These are phyloP conservation scores for Septoria linicola DNA, from an alignment of 2,329 filamentous ascomycete species.

Conservation along the genomic window DNA sequence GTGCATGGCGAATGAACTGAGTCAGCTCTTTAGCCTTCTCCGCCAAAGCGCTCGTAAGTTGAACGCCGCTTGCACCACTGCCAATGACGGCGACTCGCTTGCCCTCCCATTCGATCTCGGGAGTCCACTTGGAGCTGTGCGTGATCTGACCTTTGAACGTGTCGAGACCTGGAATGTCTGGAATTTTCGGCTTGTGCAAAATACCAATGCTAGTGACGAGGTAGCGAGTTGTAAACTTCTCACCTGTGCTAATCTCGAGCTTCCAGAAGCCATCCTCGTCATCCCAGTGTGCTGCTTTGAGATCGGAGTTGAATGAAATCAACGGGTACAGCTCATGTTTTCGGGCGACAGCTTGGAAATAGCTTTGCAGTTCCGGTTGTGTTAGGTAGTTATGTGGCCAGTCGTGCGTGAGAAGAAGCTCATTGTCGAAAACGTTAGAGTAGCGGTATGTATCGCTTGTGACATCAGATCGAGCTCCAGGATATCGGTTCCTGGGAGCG, in stretches of 20 bases:
- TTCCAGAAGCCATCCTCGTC: constrained; percentile 3
- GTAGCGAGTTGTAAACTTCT: constrained; percentile 6
- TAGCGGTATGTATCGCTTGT: constrained; percentile 10
- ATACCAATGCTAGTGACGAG: constrained; percentile 13
- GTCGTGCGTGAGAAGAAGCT: not conserved
- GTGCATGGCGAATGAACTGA: constrained; percentile 67
- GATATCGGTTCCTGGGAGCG: not conserved
- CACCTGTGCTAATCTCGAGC: not conserved
- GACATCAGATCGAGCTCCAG: constrained; percentile 6
- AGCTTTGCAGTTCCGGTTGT: constrained; percentile 11
- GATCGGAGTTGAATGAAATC: constrained; percentile 6
- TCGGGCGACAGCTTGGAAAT: constrained; percentile 8
- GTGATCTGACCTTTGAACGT: constrained; percentile 57
- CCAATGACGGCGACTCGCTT: constrained; percentile 63
- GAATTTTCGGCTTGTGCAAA: constrained; percentile 45
- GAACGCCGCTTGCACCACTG: constrained; percentile 63
- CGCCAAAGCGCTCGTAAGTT: constrained; percentile 58
- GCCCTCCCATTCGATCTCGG: constrained; percentile 51
- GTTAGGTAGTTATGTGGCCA: constrained; percentile 15
- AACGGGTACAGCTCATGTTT: constrained; percentile 15
- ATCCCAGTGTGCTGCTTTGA: constrained; percentile 11
- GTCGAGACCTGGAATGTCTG: constrained; percentile 58
- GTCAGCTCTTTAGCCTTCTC: constrained; percentile 43
- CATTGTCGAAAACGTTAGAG: constrained; percentile 9
- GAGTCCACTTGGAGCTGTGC: constrained; percentile 43